phyloP scores from a whole-genome alignment of 139 green algal species.

The Auxenochlorella pyrenoidosa region DNA sequence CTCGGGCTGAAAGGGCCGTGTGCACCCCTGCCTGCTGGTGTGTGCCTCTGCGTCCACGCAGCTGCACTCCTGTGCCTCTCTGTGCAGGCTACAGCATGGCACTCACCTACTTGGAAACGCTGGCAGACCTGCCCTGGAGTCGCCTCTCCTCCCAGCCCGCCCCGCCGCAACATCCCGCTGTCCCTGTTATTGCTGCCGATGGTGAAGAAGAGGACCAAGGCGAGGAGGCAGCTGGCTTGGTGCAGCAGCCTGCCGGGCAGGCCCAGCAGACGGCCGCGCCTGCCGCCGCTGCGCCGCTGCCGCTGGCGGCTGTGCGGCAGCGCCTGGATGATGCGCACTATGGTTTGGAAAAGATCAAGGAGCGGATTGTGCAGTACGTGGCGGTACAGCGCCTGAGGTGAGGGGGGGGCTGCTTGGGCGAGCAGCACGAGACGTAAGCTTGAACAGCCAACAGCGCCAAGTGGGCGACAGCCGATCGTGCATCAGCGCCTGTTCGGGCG shows the following conservation, averaged over 20 bases:
- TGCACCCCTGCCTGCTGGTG: background rate
- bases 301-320: conserved; percentile 27
- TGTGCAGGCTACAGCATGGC: conserved; percentile 61
- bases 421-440: background rate
- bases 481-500: background rate
- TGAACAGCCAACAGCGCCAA: no score
- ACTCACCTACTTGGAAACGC: conserved; percentile 95
- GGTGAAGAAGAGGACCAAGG: background rate
- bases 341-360: conserved; percentile 95
- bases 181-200: background rate
- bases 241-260: no score
- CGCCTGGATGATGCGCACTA: conserved; percentile 95
- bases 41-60: no score
- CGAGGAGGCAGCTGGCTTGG: background rate
- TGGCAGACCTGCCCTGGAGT: conserved; percentile 92
- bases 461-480: background rate
- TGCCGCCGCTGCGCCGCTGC: background rate
- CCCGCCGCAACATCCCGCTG: background rate
- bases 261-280: background rate
- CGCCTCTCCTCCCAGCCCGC: conserved; percentile 38
- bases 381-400: conserved; percentile 82
- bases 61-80: no score
- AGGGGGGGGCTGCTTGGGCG: background rate
- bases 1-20: no score
- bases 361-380: conserved; percentile 98